Evolutionary conservation across 345 rosid genomes (phyloP).

Genomic region (Eutrema yunnanense): DNA sequence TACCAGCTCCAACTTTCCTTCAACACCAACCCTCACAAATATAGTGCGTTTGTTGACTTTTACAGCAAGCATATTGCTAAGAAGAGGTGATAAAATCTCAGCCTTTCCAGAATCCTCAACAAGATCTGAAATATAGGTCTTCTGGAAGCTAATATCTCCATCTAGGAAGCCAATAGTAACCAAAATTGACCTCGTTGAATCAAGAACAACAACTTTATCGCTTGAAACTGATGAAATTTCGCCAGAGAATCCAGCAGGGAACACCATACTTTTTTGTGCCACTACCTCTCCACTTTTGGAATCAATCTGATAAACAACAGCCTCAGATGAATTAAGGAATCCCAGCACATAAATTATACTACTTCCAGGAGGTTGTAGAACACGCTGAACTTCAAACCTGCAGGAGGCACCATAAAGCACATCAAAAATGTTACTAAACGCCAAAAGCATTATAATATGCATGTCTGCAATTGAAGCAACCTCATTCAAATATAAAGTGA

Average conservation of each 20-base stretch:
- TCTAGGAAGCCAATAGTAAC: slow-evolving; percentile 45
- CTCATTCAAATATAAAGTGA: not conserved
- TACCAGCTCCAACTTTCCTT: slow-evolving; percentile 65
- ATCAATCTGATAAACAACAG: slow-evolving; percentile 56
- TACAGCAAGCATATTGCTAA: slow-evolving; percentile 53
- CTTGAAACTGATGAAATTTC: slow-evolving; percentile 57
- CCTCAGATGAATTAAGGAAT: slow-evolving; percentile 52
- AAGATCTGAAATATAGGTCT: slow-evolving; percentile 53
- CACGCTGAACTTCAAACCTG: slow-evolving; percentile 77
- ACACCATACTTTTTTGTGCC: slow-evolving; percentile 46
- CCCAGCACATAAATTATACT: slow-evolving; percentile 57
- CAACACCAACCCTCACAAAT: slow-evolving; percentile 46
- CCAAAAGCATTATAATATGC: not conserved
- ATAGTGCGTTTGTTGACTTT: slow-evolving; percentile 35
- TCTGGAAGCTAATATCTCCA: slow-evolving; percentile 50
- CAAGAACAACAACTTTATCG: slow-evolving; percentile 60
- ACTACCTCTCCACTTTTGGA: slow-evolving; percentile 66
- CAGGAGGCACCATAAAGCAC: slow-evolving; percentile 18
- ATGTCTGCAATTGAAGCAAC: not conserved
- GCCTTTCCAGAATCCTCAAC: slow-evolving; percentile 49
- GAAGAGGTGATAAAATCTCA: slow-evolving; percentile 49
- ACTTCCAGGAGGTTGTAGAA: slow-evolving; percentile 55
- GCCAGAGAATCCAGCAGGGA: slow-evolving; percentile 73
- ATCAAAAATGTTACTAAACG: not conserved
- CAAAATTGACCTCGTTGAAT: slow-evolving; percentile 55